Evolutionary conservation across 768 basidiomycete species (phyloP), one percentile per base, ranked within the genome.

Genomic region (Boletus subparvulus): DNA sequence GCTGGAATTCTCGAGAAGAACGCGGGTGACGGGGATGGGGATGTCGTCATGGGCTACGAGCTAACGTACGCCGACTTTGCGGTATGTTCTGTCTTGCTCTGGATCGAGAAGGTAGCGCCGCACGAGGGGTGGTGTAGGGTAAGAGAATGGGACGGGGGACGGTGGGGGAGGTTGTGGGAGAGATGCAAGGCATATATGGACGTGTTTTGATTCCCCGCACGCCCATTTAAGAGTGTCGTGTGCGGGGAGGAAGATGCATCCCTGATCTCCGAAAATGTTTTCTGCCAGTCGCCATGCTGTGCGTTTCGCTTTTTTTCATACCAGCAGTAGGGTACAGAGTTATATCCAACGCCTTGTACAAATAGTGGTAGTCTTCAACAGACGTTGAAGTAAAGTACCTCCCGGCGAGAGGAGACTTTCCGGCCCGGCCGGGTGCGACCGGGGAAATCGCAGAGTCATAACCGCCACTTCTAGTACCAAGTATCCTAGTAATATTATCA

Each of bases 21-120:
- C 59, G 60, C 69, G 7, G 77, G 78, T 0, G 86, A 88, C 51
- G 84, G 84, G 3, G 74, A 87, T 59, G 85, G 85, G 3, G 73
- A 82, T 11, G 84, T 88, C 35, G 82, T 74, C 16, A 84, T 83
- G 78, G 88, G 88, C 4, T 74, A 77, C 36, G 83, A 87, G 19
- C 76, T 89, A 48, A 83, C 81, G 11, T 88, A 89, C 61, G 86
- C 86, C 2, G 88, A 90, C 61, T 90, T 90, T 65, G 83, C 86
- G 6, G 70, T 91, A 21, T 88, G 86, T 61, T 82, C 88, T 0
- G 79, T 87, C 17, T 70, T 90, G 41, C 80, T 90, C 45, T 91
- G 87, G 87, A 84, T 90, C 41, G 83, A 89, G 66, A 77, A 81
- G 47, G 82, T 90, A 65, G 81, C 86, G 4, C 79, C 85, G n/a